phyloP scores from a whole-genome alignment of 768 basidiomycete species.

The Boletus sp. region DNA sequence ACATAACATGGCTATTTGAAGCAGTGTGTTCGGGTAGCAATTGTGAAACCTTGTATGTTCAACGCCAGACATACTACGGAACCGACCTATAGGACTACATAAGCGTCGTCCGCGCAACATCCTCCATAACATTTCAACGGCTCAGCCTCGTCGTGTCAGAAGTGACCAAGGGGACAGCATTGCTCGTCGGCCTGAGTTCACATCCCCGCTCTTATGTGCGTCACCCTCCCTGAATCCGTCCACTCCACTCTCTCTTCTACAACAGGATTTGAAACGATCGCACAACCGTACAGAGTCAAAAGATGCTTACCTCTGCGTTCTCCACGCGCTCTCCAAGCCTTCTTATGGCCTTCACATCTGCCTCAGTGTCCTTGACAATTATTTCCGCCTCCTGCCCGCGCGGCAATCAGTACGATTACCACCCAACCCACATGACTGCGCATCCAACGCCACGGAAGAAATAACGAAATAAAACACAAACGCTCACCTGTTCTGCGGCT shows the following conservation, averaged over 20 bases:
- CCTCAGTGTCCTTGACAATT: conserved; percentile 4
- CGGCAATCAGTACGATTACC: not conserved
- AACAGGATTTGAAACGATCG: not conserved
- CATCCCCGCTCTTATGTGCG: not conserved
- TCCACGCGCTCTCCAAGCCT: not conserved
- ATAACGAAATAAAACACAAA: not conserved
- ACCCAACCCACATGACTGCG: too few relatives aligned
- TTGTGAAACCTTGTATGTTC: not conserved
- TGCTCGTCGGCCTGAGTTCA: not conserved
- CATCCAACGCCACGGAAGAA: too few relatives aligned
- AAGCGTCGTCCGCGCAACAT: not conserved
- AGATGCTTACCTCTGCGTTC: not conserved
- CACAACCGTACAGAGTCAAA: not conserved
- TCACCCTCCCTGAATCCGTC: not conserved
- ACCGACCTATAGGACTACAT: too few relatives aligned
- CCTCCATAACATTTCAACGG: not conserved
- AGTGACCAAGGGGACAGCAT: not conserved
- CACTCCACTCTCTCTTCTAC: not conserved
- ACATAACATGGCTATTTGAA: too few relatives aligned
- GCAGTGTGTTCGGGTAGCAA: not conserved
- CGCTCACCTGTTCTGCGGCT: conserved; percentile 12
- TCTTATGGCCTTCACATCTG: not conserved
- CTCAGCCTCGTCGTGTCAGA: not conserved
- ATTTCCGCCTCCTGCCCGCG: conserved; percentile 2
- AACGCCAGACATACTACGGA: too few relatives aligned